Conservation (phyloP, 257 asterid genomes). For the Scutellaria barbata region DNA sequence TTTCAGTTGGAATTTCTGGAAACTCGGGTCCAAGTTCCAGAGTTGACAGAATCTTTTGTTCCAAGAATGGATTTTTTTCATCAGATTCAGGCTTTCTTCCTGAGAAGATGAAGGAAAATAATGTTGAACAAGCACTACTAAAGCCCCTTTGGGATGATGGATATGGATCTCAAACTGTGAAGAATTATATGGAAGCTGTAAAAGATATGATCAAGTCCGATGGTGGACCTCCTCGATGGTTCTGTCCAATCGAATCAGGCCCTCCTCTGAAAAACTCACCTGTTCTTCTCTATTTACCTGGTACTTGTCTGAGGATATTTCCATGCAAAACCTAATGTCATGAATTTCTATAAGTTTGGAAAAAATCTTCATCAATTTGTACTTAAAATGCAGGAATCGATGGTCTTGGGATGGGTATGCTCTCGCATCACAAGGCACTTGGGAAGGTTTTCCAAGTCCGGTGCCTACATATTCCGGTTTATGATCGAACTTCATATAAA, state of each 20-base stretch:
- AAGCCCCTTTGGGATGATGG: slow-evolving; percentile 69
- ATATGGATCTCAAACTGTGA: slow-evolving; percentile 53
- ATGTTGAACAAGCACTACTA: slow-evolving; percentile 29
- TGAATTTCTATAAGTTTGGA: no score
- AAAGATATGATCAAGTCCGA: slow-evolving; percentile 45
- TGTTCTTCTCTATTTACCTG: slow-evolving; percentile 63
- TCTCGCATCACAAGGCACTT: slow-evolving; percentile 65
- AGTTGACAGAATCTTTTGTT: not conserved
- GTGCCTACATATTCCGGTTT: slow-evolving; percentile 61
- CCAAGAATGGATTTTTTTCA: not conserved
- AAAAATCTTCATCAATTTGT: not conserved
- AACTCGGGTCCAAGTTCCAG: not conserved
- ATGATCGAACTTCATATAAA: slow-evolving; percentile 53
- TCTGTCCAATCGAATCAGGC: slow-evolving; percentile 58
- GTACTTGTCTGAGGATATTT: slow-evolving; percentile 31
- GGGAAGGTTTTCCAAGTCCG: slow-evolving; percentile 63
- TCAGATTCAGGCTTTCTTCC: slow-evolving; percentile 1
- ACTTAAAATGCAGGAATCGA: slow-evolving; percentile 51
- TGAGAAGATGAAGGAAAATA: not conserved
- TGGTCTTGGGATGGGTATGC: slow-evolving; percentile 68
- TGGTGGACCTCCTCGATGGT: slow-evolving; percentile 69
- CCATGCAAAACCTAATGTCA: no score
- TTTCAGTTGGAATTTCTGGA: slow-evolving; percentile 19
- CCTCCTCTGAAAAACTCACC: slow-evolving; percentile 59
- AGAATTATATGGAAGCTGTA: slow-evolving; percentile 53